A percentile compares a stretch with the other conserved stretches of the same genome.
Conservation (phyloP, 169 alveolate genomes). For the Theileria luwenshuni region DNA sequence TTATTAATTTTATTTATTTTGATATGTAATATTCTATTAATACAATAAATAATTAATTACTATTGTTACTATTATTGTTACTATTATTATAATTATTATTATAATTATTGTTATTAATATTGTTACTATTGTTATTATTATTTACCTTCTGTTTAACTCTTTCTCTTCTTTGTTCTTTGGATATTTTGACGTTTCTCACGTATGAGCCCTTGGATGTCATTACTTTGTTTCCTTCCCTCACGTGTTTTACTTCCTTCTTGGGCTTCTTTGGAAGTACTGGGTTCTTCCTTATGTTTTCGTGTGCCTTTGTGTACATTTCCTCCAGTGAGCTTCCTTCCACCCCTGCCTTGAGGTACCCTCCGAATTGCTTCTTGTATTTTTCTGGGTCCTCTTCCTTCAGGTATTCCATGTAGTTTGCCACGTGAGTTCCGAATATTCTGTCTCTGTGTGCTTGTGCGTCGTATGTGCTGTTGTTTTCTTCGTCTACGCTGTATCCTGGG, state of each 20-base stretch:
- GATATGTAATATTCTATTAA: no score
- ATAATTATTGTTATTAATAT: background rate
- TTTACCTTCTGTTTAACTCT: constrained; percentile 91
- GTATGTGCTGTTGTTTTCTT: constrained; percentile 87
- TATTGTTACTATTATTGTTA: no score
- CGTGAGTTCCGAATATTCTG: constrained; percentile 97
- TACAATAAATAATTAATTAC: no score
- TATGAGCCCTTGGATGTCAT: constrained; percentile 87
- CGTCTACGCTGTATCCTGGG: constrained; percentile 95
- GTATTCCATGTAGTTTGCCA: constrained; percentile 94
- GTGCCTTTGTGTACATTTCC: constrained; percentile 95
- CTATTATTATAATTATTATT: no score
- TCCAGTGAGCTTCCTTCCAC: constrained; percentile 93
- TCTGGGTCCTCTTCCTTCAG: constrained; percentile 96
- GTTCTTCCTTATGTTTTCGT: constrained; percentile 94
- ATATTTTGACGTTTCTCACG: constrained; percentile 88
- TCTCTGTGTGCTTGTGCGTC: constrained; percentile 97
- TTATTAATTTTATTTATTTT: no score
- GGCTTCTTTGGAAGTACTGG: constrained; percentile 88
- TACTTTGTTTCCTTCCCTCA: constrained; percentile 85
- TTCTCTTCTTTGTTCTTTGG: constrained; percentile 91
- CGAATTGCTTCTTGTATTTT: constrained; percentile 92
- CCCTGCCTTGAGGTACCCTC: constrained; percentile 91
- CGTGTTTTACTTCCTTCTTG: constrained; percentile 78
- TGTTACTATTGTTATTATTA: constrained; percentile 56